phyloP scores from a whole-genome alignment of 2,329 filamentous ascomycete species.

The Fusarium avenaceum region DNA sequence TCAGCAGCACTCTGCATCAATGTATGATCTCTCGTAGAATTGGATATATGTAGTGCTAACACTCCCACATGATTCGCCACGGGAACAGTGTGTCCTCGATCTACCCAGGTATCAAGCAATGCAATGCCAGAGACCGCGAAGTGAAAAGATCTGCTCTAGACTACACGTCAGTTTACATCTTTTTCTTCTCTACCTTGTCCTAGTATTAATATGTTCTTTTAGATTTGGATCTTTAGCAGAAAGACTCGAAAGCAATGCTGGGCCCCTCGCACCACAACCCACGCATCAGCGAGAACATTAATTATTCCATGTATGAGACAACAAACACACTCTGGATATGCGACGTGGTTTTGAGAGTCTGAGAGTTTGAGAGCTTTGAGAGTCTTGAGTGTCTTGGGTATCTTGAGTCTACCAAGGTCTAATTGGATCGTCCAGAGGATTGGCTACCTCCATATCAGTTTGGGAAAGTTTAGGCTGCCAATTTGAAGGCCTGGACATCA shows the following conservation, averaged over 20 bases:
- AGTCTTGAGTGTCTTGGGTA: not conserved
- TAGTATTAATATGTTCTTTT: slow-evolving; percentile 1
- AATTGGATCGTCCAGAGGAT: not conserved
- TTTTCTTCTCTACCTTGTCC: not conserved
- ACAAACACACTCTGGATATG: slow-evolving; percentile 6
- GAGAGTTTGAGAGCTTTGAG: too few species aligned
- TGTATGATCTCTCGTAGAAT: slow-evolving; percentile 3
- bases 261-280: slow-evolving; percentile 25
- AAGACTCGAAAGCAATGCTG: slow-evolving; percentile 3
- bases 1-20: not conserved
- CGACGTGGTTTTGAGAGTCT: not conserved
- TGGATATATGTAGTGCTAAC: slow-evolving; percentile 2
- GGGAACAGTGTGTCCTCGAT: not conserved
- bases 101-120: not conserved
- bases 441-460: not conserved
- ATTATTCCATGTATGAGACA: slow-evolving; percentile 19
- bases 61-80: not conserved
- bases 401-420: not conserved
- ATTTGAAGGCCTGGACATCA: not conserved
- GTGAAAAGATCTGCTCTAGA: slow-evolving; percentile 19
- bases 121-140: slow-evolving; percentile 30
- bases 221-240: slow-evolving; percentile 14
- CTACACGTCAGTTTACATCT: slow-evolving; percentile 7
- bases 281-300: slow-evolving; percentile 40
- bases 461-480: not conserved